Percentiles rank a stretch among this genome's conserved stretches.
Evolutionary conservation across 2,329 filamentous ascomycete genomes (phyloP).

Genomic region (Trichophyton equinum): DNA sequence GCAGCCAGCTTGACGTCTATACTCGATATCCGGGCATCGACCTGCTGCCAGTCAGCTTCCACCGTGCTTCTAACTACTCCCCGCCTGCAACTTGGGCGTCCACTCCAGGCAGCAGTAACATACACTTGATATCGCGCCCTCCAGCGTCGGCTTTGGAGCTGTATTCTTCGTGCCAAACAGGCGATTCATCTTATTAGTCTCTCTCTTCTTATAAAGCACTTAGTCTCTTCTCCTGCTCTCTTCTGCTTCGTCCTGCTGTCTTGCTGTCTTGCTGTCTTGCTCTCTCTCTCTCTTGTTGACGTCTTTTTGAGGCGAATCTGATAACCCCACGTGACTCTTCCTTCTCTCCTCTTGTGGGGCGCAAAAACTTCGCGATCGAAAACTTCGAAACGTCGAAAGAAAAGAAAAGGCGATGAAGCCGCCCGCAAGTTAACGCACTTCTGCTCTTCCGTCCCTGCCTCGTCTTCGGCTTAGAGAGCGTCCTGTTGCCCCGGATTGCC

Average conservation of each 20-base stretch:
- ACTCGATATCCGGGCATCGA: slow-evolving; percentile 67
- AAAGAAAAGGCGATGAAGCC: background rate
- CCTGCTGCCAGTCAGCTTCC: slow-evolving; percentile 31
- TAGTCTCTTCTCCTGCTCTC: background rate
- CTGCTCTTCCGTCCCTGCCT: background rate
- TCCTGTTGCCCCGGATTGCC: background rate
- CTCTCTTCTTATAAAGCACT: background rate
- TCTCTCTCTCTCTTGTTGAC: background rate
- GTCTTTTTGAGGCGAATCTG: background rate
- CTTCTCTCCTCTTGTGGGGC: background rate
- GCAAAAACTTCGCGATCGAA: background rate
- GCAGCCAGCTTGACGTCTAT: slow-evolving; percentile 92
- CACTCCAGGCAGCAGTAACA: slow-evolving; percentile 10
- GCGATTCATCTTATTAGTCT: slow-evolving; percentile 61
- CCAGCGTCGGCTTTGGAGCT: slow-evolving; percentile 79
- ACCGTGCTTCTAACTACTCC: background rate
- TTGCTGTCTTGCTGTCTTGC: background rate
- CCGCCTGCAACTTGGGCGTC: background rate
- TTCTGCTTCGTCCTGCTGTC: background rate
- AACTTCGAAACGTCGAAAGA: background rate
- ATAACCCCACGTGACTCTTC: background rate
- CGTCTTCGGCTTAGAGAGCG: background rate
- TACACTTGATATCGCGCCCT: slow-evolving; percentile 70
- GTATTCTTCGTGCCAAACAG: slow-evolving; percentile 82
- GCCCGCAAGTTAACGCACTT: background rate